Evolutionary conservation across 2,329 filamentous ascomycete species (phyloP).

Genomic region (Aspergillus floridensis): DNA sequence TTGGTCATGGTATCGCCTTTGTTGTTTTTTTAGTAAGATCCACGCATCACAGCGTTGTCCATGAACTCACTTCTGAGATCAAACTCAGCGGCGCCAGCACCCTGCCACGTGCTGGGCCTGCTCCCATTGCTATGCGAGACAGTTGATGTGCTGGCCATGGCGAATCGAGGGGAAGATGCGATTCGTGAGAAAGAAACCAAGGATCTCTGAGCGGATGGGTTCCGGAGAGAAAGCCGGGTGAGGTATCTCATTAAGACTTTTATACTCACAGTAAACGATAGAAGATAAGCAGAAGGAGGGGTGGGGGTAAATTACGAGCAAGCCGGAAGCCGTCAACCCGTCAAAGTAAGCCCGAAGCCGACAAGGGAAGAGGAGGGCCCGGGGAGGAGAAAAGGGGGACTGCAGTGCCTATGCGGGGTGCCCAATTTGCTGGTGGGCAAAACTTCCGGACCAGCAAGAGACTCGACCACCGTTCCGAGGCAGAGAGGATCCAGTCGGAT

Average conservation of each 20-base stretch:
- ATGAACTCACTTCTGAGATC: slow-evolving; percentile 51
- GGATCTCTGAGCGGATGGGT: slow-evolving; percentile 7
- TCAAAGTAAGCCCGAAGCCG: neutral
- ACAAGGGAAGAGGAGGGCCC: neutral
- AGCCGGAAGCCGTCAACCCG: neutral
- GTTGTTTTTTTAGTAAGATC: slow-evolving; percentile 1
- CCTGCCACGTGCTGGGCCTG: slow-evolving; percentile 36
- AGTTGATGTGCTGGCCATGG: slow-evolving; percentile 24
- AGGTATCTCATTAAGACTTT: slow-evolving; percentile 13
- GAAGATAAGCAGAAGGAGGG: neutral
- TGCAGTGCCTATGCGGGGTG: neutral
- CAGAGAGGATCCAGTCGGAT: too few species aligned
- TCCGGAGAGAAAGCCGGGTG: slow-evolving; percentile 11
- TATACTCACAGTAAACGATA: neutral
- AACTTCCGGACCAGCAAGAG: too few species aligned
- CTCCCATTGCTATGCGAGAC: slow-evolving; percentile 16
- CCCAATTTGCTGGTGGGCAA: neutral
- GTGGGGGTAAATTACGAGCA: neutral
- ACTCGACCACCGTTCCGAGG: too few species aligned
- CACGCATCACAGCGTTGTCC: neutral
- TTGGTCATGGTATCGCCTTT: slow-evolving; percentile 69
- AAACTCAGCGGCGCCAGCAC: slow-evolving; percentile 54
- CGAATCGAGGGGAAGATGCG: slow-evolving; percentile 10
- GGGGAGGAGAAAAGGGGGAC: neutral
- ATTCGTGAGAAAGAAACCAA: slow-evolving; percentile 9